phyloP scores from a whole-genome alignment of 352 stramenopile species.

The Pythium myriotylum region DNA sequence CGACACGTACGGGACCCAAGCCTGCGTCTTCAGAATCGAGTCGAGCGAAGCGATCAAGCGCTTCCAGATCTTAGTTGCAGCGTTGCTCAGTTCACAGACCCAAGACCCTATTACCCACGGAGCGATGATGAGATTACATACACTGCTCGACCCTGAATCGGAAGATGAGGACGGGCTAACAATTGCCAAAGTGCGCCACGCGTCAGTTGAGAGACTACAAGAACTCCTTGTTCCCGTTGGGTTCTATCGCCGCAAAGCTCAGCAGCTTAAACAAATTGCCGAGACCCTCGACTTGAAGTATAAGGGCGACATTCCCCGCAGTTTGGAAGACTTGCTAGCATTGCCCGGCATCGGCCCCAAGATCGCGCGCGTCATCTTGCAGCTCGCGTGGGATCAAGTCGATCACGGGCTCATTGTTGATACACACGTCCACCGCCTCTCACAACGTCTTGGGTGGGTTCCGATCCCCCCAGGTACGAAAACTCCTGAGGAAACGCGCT shows the following conservation, averaged over 20 bases:
- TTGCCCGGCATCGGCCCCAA: conserved; percentile 77
- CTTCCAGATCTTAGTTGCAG: conserved; percentile 68
- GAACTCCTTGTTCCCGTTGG: conserved; percentile 65
- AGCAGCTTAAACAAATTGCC: conserved; percentile 61
- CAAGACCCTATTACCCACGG: conserved; percentile 67
- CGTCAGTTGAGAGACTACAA: conserved; percentile 39
- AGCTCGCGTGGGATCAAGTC: conserved; percentile 65
- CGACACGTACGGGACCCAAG: conserved; percentile 70
- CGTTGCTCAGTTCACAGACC: conserved; percentile 76
- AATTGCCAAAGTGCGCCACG: conserved; percentile 38
- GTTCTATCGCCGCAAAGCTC: conserved; percentile 75
- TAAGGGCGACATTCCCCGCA: conserved; percentile 51
- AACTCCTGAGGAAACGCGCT: conserved; percentile 52
- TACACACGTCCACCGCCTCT: conserved; percentile 76
- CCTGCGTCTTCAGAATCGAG: conserved; percentile 39
- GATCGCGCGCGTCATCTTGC: conserved; percentile 64
- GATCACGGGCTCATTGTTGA: conserved; percentile 72
- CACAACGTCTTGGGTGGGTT: conserved; percentile 64
- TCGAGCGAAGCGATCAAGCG: conserved; percentile 26
- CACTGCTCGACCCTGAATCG: conserved; percentile 7
- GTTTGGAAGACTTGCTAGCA: conserved; percentile 39
- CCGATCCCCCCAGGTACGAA: background rate
- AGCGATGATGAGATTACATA: conserved; percentile 72
- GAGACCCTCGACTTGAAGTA: conserved; percentile 40
- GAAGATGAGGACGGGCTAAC: conserved; percentile 43